Evolutionary conservation across 2,329 filamentous ascomycete genomes (phyloP).

Genomic region (Penicillium paneum): DNA sequence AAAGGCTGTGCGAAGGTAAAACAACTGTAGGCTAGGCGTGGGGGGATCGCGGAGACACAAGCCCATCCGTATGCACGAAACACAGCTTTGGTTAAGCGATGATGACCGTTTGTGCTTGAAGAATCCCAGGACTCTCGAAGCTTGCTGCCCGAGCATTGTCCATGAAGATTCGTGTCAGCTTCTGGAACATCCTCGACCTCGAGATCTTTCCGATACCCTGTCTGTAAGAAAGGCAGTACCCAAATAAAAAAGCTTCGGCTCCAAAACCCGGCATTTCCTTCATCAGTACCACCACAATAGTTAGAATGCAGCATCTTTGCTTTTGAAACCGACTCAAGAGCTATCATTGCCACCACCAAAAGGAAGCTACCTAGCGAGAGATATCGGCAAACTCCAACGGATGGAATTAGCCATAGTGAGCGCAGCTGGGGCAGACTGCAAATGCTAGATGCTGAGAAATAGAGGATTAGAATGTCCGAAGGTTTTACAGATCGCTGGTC

Average conservation of each 20-base stretch:
- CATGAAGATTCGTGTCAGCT: not conserved
- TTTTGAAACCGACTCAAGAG: not conserved
- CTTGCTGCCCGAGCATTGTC: not conserved
- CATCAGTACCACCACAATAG: not conserved
- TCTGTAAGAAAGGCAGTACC: not conserved
- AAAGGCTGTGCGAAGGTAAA: not conserved
- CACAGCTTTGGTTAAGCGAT: not conserved
- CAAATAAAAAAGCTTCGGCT: not conserved
- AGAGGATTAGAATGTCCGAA: constrained; percentile 7
- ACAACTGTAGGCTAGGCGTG: not conserved
- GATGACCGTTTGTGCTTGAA: not conserved
- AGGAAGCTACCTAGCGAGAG: not conserved
- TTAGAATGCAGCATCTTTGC: not conserved
- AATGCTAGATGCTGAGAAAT: constrained; percentile 3
- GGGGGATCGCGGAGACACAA: not conserved
- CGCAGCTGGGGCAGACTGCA: constrained; percentile 1
- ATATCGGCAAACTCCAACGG: not conserved
- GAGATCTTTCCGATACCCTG: not conserved
- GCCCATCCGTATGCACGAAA: not conserved
- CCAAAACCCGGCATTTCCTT: not conserved
- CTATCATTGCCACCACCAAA: not conserved
- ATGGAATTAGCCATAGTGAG: constrained; percentile 5
- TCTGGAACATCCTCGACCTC: not conserved
- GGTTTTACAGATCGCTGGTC: constrained; percentile 2
- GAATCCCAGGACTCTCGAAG: not conserved